Base-by-base conservation (phyloP, 163 green algal genomes). In the Chlamydomonas reinhardtii region DNA sequence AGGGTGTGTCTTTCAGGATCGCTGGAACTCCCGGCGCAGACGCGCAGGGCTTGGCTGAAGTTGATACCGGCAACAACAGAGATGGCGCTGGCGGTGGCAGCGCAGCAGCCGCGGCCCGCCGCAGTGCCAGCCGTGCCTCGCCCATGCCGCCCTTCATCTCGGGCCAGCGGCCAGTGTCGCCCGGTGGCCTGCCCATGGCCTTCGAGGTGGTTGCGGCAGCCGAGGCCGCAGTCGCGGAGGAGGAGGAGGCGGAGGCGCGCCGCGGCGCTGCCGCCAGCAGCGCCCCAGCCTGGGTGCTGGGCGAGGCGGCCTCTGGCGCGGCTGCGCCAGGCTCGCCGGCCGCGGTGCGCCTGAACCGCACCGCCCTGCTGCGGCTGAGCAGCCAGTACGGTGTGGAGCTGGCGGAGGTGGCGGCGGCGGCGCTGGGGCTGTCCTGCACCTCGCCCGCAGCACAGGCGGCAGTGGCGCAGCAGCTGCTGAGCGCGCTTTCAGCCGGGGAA, bases 321-420 rank as follows among this genome's bases (percentile, higher is more conserved):
- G 79, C 52, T 12, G 69, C 54, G 8, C 16, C 29, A 19, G 32
- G 43, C 66, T 15, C 32, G 6, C 43, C 76, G 11, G 35, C 76
- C 0, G 24, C 24, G 27, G 80, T 86, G 16, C 80, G 70, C 27
- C 80, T 86, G 17, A 86, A 86, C 56, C 80, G 73, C 29, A 54
- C 80, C 0, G 56, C 80, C 2, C 35, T 86, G 80, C 56, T 86
- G 34, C 34, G 56, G 4, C 19, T 86, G 54, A 64, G 48, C 4
- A 29, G 35, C 3, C 37, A 73, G 56, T 86, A 86, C 80, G 80
- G 71, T 5, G 34, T 14, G 8, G 80, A 86, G 35, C 17, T 79
- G 27, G n/a, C 69, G 27, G 80, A 35, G 70, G 69, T 25, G 35
- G 70, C 80, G 17, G 80, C 34, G 17, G 80, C 70, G 16, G 80